Evolutionary conservation across 2,329 filamentous ascomycete genomes (phyloP).

Genomic region (Ceratocystis eucalypticola): DNA sequence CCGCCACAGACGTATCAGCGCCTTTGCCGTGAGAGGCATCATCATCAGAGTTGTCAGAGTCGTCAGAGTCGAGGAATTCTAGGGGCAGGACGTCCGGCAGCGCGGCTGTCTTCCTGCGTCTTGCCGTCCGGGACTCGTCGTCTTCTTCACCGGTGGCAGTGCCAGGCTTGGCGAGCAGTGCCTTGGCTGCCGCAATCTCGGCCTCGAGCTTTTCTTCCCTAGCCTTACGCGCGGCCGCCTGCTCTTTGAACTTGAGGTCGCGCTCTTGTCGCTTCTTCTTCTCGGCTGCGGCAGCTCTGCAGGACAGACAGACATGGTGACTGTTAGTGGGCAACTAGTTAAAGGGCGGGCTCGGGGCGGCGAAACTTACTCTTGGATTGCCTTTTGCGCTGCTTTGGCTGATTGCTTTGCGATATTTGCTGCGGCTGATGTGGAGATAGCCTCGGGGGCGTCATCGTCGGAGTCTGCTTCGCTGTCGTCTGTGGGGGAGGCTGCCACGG

Average conservation of each 20-base stretch:
- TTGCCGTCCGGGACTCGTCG: not conserved
- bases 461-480: constrained; percentile 25
- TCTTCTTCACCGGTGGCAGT: constrained; percentile 1
- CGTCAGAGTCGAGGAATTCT: constrained; percentile 42
- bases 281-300: constrained; percentile 36
- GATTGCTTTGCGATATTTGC: constrained; percentile 35
- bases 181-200: constrained; percentile 18
- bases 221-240: constrained; percentile 38
- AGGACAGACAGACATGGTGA: not conserved
- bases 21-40: constrained; percentile 20
- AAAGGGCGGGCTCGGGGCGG: not conserved
- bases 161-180: constrained; percentile 19
- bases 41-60: constrained; percentile 25
- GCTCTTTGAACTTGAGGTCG: constrained; percentile 40
- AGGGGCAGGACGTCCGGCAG: constrained; percentile 38
- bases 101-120: constrained; percentile 11
- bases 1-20: constrained; percentile 17
- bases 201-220: constrained; percentile 22
- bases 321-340: constrained; percentile 15
- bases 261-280: constrained; percentile 44
- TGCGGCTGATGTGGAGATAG: constrained; percentile 39
- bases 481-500: not conserved
- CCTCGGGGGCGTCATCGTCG: constrained; percentile 45
- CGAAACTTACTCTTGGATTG: constrained; percentile 36
- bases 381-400: constrained; percentile 35